Percentiles rank a stretch among this genome's conserved stretches.
Conservation (phyloP, 129 eudicot species). For the Flaveria trinervia region DNA sequence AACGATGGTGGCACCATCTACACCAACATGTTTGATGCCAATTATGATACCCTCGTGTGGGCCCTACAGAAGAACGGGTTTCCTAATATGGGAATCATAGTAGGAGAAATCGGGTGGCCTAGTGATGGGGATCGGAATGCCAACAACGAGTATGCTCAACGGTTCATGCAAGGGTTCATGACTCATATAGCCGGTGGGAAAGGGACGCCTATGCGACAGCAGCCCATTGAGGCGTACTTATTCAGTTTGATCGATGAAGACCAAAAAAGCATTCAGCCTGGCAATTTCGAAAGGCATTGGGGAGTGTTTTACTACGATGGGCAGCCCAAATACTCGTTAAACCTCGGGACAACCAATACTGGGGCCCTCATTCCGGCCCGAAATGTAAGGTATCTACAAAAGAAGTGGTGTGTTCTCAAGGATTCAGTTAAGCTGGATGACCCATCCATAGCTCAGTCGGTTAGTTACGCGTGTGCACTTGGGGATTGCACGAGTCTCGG, state of each 20-base stretch:
- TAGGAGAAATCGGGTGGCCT: constrained; percentile 97
- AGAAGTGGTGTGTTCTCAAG: constrained; percentile 71
- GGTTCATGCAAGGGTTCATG: constrained; percentile 89
- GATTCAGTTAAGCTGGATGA: constrained; percentile 52
- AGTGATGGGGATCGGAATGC: constrained; percentile 83
- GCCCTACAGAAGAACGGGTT: constrained; percentile 73
- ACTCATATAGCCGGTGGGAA: constrained; percentile 44
- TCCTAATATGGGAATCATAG: constrained; percentile 64
- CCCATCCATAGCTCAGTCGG: constrained; percentile 51
- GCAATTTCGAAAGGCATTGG: constrained; percentile 95
- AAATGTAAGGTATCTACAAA: constrained; percentile 44
- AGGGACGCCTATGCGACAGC: constrained; percentile 88
- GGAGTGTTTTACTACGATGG: constrained; percentile 83
- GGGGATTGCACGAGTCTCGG: constrained; percentile 84
- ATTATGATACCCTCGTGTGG: constrained; percentile 82
- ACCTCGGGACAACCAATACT: constrained; percentile 43
- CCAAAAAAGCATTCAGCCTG: constrained; percentile 77
- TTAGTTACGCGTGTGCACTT: constrained; percentile 67
- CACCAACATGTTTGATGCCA: constrained; percentile 86
- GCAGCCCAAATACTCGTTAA: constrained; percentile 62
- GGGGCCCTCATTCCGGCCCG: constrained; percentile 56
- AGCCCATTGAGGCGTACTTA: constrained; percentile 65
- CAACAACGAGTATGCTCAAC: constrained; percentile 53
- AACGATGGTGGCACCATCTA: constrained; percentile 65
- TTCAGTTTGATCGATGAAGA: constrained; percentile 88